Base-by-base conservation (phyloP, 805 yeast species). In the Kuraishia ogatae region DNA sequence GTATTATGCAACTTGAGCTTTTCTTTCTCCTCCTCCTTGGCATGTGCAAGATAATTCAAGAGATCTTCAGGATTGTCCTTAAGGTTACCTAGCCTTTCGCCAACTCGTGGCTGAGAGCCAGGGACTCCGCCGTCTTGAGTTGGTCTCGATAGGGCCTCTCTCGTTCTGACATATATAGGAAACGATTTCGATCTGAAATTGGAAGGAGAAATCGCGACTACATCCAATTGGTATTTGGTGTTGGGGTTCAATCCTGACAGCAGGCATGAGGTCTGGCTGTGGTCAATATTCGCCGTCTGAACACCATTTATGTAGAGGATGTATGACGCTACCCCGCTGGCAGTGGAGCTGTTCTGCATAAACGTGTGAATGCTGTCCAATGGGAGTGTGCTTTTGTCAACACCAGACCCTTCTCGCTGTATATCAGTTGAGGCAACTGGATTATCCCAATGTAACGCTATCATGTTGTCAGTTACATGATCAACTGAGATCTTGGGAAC, bases 401-500 rank as follows among this genome's bases (percentile, higher is more conserved):
- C 23, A 17, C 21, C 22, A 5, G 19, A 35, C 13, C 13, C 39
- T 4, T 51, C 26, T 19, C 49, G 22, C 20, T n/a, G 19, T 20
- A 51, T 28, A 49, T 56, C 54, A 35, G 52, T 22, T 7, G 29
- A 46, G 59, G 53, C 21, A 2, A n/a, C 47, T 5, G 51, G 24
- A 7, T 19, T 22, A 48, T 79, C 84, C 86, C 88, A 83, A 61
- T 81, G 87, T 35, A 83, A 56, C 24, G 73, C 74, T 46, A 81
- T 77, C 26, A 78, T 67, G 8, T 68, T 62, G 39, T 70, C 66
- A 5, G 79, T 73, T 51, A 83, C 76, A 59, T 76, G 74, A 61
- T 82, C 87, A 6, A 83, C 74, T 52, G 84, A 81, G 17, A 83
- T 70, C 50, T 69, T 66, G 2, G 86, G 85, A 7, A 79, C 71